Conservation (phyloP, 2,329 filamentous ascomycete genomes). For the Fusarium austroafricanum region DNA sequence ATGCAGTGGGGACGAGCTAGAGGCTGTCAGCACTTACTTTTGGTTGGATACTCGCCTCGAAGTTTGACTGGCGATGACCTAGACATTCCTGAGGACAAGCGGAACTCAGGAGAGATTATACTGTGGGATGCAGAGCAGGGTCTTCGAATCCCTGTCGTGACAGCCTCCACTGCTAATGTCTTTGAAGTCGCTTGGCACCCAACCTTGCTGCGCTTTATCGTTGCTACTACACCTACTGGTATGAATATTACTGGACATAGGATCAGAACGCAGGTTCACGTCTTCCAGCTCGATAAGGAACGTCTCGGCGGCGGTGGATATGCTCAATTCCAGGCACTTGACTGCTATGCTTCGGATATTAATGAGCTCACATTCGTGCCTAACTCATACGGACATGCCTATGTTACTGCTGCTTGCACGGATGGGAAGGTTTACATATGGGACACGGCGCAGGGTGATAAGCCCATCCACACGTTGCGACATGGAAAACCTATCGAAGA, state of each 20-base stretch:
- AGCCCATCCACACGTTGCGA: constrained; percentile 65
- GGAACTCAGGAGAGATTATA: constrained; percentile 69
- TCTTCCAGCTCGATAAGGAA: constrained; percentile 57
- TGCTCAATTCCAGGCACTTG: constrained; percentile 64
- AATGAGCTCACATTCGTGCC: constrained; percentile 71
- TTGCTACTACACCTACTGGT: constrained; percentile 66
- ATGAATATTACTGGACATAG: constrained; percentile 55
- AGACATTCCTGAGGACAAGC: constrained; percentile 69
- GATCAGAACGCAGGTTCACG: constrained; percentile 67
- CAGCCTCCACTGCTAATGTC: constrained; percentile 67
- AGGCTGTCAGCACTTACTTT: constrained; percentile 62
- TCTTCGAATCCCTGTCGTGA: constrained; percentile 60
- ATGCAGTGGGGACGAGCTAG: constrained; percentile 69
- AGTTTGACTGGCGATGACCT: constrained; percentile 63
- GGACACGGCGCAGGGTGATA: constrained; percentile 68
- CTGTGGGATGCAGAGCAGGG: constrained; percentile 65
- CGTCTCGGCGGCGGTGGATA: constrained; percentile 48
- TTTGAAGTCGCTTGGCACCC: constrained; percentile 76
- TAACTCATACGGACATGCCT: constrained; percentile 62
- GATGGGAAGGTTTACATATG: constrained; percentile 72
- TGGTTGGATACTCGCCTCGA: constrained; percentile 73
- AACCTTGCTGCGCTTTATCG: constrained; percentile 62
- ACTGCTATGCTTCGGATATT: constrained; percentile 70
- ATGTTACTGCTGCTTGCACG: constrained; percentile 71
- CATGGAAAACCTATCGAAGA: constrained; percentile 62